These are phyloP conservation scores for Aspergillus fumigatus DNA, from an alignment of 2,329 filamentous ascomycete species.

Conservation along the genomic window DNA sequence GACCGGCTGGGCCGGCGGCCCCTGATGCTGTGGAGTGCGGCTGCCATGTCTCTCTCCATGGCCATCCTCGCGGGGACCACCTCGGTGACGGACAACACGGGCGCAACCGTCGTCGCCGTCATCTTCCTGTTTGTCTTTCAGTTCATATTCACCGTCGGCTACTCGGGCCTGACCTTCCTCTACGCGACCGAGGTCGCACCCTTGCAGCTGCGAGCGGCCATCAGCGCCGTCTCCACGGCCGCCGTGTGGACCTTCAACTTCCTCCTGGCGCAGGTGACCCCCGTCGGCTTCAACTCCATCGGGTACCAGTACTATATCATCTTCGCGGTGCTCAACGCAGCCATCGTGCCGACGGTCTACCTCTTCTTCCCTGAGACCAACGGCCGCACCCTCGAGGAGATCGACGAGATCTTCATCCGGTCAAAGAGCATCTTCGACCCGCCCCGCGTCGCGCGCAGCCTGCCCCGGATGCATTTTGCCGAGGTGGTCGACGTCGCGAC, in stretches of 20 bases:
- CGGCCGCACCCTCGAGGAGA: constrained; percentile 36
- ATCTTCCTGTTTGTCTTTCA: constrained; percentile 59
- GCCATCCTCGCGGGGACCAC: constrained; percentile 48
- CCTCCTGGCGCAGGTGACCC: constrained; percentile 34
- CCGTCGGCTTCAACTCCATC: constrained; percentile 40
- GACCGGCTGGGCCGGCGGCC: constrained; percentile 37
- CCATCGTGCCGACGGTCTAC: constrained; percentile 30
- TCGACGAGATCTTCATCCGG: constrained; percentile 36
- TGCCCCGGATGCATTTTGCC: constrained; percentile 13
- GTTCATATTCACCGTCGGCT: constrained; percentile 57
- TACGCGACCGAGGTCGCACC: constrained; percentile 57
- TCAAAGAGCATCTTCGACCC: constrained; percentile 27
- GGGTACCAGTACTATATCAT: constrained; percentile 45
- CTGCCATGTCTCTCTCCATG: constrained; percentile 26
- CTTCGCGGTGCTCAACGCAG: constrained; percentile 39
- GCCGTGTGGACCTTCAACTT: constrained; percentile 38
- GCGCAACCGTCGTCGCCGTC: constrained; percentile 49
- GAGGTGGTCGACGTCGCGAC: constrained; percentile 6
- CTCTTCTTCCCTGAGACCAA: constrained; percentile 39
- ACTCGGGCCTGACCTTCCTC: constrained; percentile 56
- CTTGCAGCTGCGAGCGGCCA: constrained; percentile 39
- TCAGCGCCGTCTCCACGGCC: constrained; percentile 53
- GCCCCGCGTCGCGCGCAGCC: constrained; percentile 17
- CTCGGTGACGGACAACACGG: constrained; percentile 39
- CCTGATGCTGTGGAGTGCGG: constrained; percentile 32